Evolutionary conservation across 73 alveolate species (phyloP), one percentile per base, ranked within the genome.

Genomic region (Symbiodinium natans): DNA sequence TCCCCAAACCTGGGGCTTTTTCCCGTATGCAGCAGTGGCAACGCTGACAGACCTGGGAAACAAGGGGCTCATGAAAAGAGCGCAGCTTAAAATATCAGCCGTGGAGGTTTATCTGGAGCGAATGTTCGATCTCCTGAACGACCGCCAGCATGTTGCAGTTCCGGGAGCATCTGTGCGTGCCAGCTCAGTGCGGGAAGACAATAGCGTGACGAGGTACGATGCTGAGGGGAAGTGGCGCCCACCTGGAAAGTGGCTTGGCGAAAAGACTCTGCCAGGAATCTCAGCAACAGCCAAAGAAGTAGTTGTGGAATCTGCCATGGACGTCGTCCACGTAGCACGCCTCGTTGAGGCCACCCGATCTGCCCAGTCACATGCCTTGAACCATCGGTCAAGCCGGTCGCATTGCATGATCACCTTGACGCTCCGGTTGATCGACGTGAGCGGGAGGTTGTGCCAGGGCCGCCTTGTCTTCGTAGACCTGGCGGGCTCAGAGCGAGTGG

Each of bases 81-180:
- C 95, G 27, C 95, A 87, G 85, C 85, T 87, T 43, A 87, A 87
- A 43, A 63, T 87, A 27, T 38, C 71, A 2, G 95, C 73, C 43
- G 71, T 87, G 95, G 95, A 87, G 52, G 41, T 87, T 25, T 87
- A 87, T 25, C 59, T 87, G 95, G 95, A 87, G 27, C 27, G 59
- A 27, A 63, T 63, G 77, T 63, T 63, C 77, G 31, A 6, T 41
- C 86, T 34, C 25, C 41, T 34, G 52, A 88, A 59, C 68, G 46
- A 63, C 36, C 85, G 86, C 6, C 85, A 63, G 73, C 42, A 82
- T 38, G 95, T 88, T 1, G 86, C 95, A 29, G 73, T 88, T 34
- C 95, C 95, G 29, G 95, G 95, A 15, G 95, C 95, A 13, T 39
- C 95, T 54, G 95, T 88, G 41, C 85, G 95, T 15, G 95, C 95